Evolutionary conservation across 805 yeast genomes (phyloP), one percentile per base, ranked within the genome.

Genomic region (Zygosaccharomyces lentus): DNA sequence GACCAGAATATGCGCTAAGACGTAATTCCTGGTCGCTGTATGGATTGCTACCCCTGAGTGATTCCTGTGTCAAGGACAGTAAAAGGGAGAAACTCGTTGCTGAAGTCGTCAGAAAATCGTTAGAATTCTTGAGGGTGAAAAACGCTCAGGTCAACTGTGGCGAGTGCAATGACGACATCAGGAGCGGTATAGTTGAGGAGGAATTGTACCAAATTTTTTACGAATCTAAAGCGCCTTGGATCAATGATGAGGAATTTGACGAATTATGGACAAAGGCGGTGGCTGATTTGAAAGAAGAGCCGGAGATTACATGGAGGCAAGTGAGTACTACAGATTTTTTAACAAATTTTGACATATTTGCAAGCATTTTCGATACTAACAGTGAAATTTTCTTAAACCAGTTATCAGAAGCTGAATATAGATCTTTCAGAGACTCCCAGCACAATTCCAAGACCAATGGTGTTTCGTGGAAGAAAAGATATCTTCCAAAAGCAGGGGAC

Each of bases 271-370:
- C 60, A 21, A 76, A 78, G 55, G 82, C 82, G n/a, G 59, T 81
- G 2, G 61, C 69, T 29, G 82, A 80, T 55, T 72, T 87, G 51
- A 77, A 78, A 51, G 73, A 70, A 46, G 84, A 82, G 68, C 82
- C 85, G 35, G 87, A 81, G 63, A 74, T 83, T 61, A 79, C 76
- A 68, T 84, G 84, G 77, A 82, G 93, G 86, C 86, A 81, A 76
- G 87, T 81, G 75, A 58, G 62, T 63, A 56, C 45, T 19, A 23
- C 23, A 47, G 52, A 46, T 47, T 41, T 50, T 45, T 25, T 32
- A 31, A 38, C 19, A 23, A 38, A 38, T 42, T 27, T 42, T 37
- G 36, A 34, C 12, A 23, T 41, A 37, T 32, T 37, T 34, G 16
- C 40, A 10, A 44, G 21, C 21, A 9, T 27, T 16, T 26, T 39